Percentiles rank a stretch among this genome's conserved stretches.
phyloP scores from a whole-genome alignment of 345 rosid species.

The Salix viminalis region DNA sequence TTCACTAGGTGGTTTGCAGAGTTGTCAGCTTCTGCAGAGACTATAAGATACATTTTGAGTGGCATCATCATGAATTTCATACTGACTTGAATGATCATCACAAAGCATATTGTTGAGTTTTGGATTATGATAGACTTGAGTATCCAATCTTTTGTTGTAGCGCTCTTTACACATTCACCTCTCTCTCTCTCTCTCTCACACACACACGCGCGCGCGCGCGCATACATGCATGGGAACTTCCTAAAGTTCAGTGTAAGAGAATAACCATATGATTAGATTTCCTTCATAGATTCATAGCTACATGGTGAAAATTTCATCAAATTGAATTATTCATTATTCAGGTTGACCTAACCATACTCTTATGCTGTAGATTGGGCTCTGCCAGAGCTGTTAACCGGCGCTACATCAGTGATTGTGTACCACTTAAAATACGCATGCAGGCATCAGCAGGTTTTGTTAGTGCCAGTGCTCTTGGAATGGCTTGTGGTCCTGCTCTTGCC shows the following conservation, averaged over 20 bases:
- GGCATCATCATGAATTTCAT: neutral
- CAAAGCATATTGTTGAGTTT: neutral
- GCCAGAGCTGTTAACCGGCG: slow-evolving; percentile 99
- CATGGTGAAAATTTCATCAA: neutral
- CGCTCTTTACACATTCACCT: neutral
- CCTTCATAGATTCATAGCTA: neutral
- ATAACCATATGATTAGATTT: neutral
- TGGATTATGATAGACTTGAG: neutral
- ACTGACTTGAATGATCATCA: neutral
- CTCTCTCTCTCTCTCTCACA: too few relatives aligned
- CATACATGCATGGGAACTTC: neutral
- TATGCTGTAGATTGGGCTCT: slow-evolving; percentile 75
- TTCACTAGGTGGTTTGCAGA: slow-evolving; percentile 75
- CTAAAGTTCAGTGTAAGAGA: neutral
- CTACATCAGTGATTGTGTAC: slow-evolving; percentile 96
- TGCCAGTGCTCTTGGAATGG: slow-evolving; percentile 99
- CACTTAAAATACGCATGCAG: slow-evolving; percentile 82
- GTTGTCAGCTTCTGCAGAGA: slow-evolving; percentile 95
- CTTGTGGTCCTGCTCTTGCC: slow-evolving; percentile 99
- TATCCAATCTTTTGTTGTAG: neutral
- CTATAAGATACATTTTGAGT: slow-evolving; percentile 83
- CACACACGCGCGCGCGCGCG: neutral
- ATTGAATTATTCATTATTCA: neutral
- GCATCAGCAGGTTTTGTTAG: slow-evolving; percentile 99
- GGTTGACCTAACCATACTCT: slow-evolving; percentile 19